Base-by-base conservation (phyloP, 495 filamentous ascomycete genomes). In the Aspergillus panamensis region DNA sequence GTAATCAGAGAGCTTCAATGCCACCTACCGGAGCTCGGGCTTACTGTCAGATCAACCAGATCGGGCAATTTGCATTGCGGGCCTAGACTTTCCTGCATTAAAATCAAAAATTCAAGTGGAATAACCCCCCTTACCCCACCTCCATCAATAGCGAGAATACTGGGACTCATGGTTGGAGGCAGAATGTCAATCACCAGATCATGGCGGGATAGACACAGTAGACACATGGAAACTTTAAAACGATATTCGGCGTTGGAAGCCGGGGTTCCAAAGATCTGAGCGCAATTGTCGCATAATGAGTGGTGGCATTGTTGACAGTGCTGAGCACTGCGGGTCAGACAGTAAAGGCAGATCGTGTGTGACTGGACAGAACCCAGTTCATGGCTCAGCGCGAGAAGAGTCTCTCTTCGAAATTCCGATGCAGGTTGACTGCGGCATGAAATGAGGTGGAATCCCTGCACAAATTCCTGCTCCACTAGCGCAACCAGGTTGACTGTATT, bases 121-220 rank as follows among this genome's bases (percentile, higher is more conserved):
- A 74, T 62, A 12, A 73, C 62, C 17, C 67, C 73, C 19, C 68
- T 59, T 13, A 69, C 63, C 1, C 70, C 65, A 13, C 68, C 66
- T 25, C 70, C 62, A 49, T 77, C 68, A 45, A 77, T 67, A 35
- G 70, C 67, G 8, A 77, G 60, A 9, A 77, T 66, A 17, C 60
- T 49, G 1, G 66, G 63, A n/a, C 66, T 68, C 21, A 68, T 62
- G 1, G 69, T 75, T 2, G 65, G 66, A 1, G 67, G 71, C 32
- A 75, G 65, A 8, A 72, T 20, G 31, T 66, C 62, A 2, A 69
- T 61, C 1, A 59, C 44, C 13, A 72, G 20, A 5, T 53, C 53
- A 6, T 51, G 37, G 9, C 53, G 25, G 5, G 58, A 62, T 4
- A 59, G 47, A 43, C 58, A 66, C 35, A 66, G 61, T 0, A 70